Evolutionary conservation across 768 basidiomycete genomes (phyloP), one percentile per base, ranked within the genome.

Genomic region (button mushroom (Agaricus bisporus)): DNA sequence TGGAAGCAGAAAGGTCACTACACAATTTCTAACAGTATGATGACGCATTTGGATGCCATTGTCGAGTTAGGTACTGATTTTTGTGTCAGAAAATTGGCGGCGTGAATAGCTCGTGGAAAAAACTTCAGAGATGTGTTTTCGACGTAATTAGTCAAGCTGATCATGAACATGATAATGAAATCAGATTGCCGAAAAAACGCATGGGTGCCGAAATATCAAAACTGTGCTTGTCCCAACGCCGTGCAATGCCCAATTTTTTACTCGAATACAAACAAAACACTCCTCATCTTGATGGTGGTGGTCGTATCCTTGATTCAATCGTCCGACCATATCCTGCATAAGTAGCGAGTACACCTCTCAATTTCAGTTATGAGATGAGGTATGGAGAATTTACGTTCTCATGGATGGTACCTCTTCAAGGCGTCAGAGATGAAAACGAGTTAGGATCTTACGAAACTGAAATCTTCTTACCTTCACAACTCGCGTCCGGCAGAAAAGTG

Each of bases 311-410:
- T 2, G 70, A 80, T 12, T 77, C 88, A 3, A 68, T 97, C 48
- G 91, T 95, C 22, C 82, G 95, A 2, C 95, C 95, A 3, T 97
- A 98, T 66, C 81, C 93, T 1, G 82, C 91, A 48, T 95, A 95
- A 65, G 88, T 86, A 0, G 89, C 92, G 1, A 95, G 95, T 10
- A 80, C 89, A 14, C 95, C 94, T 0, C 63, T 85, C 8, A 70
- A 68, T 5, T 86, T 86, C 60, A 74, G 81, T 15, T 95, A 92
- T 66, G 88, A 92, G 66, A 78, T 88, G 75, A 87, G 80, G 51
- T 82, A 81, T 0, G 87, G 88, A 2, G 65, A 68, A 9, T 86
- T 90, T 61, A 69, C 66, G 1, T 90, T 77, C 59, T 78, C 80
- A 61, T 93, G 88, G 89, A 56, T 55, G 3, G 49, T 62, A 10